These are phyloP conservation scores for Chaetomium strumarium DNA, from an alignment of 2,329 filamentous ascomycete genomes.

Conservation along the genomic window DNA sequence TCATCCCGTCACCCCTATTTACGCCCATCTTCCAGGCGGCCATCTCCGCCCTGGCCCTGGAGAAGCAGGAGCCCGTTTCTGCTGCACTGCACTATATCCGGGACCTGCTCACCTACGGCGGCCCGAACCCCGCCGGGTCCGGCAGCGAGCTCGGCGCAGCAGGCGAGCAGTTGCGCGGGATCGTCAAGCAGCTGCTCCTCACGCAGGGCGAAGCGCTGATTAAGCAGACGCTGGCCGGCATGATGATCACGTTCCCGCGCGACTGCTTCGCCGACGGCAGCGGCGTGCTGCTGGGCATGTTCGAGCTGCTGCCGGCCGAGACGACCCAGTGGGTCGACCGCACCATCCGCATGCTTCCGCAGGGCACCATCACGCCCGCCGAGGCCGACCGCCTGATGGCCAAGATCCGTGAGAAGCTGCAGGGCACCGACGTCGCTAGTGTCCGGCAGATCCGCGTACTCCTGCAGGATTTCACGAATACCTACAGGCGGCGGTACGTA, in stretches of 20 bases:
- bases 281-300: conserved; percentile 82
- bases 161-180: conserved; percentile 62
- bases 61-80: conserved; percentile 86
- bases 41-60: conserved; percentile 76
- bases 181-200: conserved; percentile 66
- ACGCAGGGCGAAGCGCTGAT: conserved; percentile 71
- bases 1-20: conserved; percentile 74
- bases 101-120: conserved; percentile 84
- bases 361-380: conserved; percentile 69
- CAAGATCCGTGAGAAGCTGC: conserved; percentile 74
- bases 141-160: conserved; percentile 51
- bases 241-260: conserved; percentile 98
- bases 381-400: conserved; percentile 77
- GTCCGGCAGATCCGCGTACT: conserved; percentile 74
- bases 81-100: conserved; percentile 90
- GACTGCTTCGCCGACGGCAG: conserved; percentile 95
- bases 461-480: conserved; percentile 94
- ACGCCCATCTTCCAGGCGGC: conserved; percentile 81
- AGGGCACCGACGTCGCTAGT: conserved; percentile 52
- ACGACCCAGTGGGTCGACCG: conserved; percentile 76
- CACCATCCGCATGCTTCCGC: conserved; percentile 77
- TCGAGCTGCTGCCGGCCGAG: conserved; percentile 76
- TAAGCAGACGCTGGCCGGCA: conserved; percentile 86
- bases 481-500: conserved; percentile 86
- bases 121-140: conserved; percentile 63